Conservation (phyloP, 2,329 filamentous ascomycete species). For the Mariannaea sp. region DNA sequence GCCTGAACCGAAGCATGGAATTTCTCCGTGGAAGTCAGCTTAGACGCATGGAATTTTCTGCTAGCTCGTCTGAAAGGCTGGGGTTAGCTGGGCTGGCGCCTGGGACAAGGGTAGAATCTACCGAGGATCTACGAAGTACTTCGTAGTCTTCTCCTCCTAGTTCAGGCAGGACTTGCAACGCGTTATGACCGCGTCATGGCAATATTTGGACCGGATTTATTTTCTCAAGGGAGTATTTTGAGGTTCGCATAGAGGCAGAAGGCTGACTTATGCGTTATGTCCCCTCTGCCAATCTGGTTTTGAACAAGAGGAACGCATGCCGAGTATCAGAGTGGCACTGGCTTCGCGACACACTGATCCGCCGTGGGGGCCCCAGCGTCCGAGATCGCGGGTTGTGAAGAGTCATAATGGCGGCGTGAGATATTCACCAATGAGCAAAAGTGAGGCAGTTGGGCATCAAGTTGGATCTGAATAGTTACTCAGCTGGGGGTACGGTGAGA, state of each 20-base stretch:
- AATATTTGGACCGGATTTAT: conserved; percentile 17
- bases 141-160: conserved; percentile 19
- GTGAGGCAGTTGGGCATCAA: conserved; percentile 30
- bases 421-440: conserved; percentile 32
- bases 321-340: conserved; percentile 18
- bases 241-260: conserved; percentile 16
- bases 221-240: conserved; percentile 21
- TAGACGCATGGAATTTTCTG: conserved; percentile 25
- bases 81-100: conserved; percentile 16
- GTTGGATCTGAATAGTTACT: conserved; percentile 19
- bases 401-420: conserved; percentile 38
- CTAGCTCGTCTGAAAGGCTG: conserved; percentile 18
- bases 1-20: conserved; percentile 20
- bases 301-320: conserved; percentile 15
- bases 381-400: conserved; percentile 26
- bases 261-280: conserved; percentile 17
- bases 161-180: conserved; percentile 24
- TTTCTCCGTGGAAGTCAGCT: conserved; percentile 17
- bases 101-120: conserved; percentile 21
- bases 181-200: conserved; percentile 27
- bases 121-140: conserved; percentile 13
- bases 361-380: conserved; percentile 27
- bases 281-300: conserved; percentile 17
- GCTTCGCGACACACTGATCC: conserved; percentile 23
- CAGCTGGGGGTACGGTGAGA: conserved; percentile 28